Evolutionary conservation across 164 flowering plant genomes (phyloP).

Genomic region (Chloranthus sessilifolius): DNA sequence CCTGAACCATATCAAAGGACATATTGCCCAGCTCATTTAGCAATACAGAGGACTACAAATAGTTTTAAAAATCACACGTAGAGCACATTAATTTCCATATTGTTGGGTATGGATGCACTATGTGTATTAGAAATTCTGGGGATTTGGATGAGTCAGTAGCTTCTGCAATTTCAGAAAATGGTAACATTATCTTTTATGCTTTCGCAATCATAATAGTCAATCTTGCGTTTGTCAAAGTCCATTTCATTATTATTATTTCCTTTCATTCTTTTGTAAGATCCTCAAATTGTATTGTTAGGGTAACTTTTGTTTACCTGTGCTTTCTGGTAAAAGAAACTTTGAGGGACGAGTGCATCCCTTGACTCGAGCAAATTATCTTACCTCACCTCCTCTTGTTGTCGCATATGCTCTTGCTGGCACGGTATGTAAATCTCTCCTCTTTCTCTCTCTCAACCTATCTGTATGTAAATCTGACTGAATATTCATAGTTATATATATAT

Average conservation of each 20-base stretch:
- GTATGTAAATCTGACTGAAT: no score
- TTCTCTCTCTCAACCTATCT: no score
- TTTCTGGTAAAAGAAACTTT: conserved; percentile 96
- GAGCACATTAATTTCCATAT: no score
- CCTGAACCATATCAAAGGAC: no score
- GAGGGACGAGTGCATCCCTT: conserved; percentile 97
- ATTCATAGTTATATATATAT: no score
- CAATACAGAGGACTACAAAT: no score
- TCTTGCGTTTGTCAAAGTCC: no score
- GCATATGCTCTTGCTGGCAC: conserved; percentile 99
- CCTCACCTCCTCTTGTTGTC: conserved; percentile 96
- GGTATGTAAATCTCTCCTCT: conserved; percentile 30
- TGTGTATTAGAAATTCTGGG: conserved; percentile 89
- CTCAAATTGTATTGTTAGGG: no score
- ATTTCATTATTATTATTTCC: neutral
- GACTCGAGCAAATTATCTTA: conserved; percentile 94
- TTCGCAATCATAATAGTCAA: no score
- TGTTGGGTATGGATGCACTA: conserved; percentile 92
- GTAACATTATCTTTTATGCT: conserved; percentile 22
- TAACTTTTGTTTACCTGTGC: no score
- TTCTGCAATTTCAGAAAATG: conserved; percentile 70
- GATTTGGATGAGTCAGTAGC: conserved; percentile 74
- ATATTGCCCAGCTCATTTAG: no score
- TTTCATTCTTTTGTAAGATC: neutral
- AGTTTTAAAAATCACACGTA: no score